Evolutionary conservation across 1,139 yeast genomes (phyloP), one percentile per base, ranked within the genome.

Genomic region (Suhomyces wounanorum): DNA sequence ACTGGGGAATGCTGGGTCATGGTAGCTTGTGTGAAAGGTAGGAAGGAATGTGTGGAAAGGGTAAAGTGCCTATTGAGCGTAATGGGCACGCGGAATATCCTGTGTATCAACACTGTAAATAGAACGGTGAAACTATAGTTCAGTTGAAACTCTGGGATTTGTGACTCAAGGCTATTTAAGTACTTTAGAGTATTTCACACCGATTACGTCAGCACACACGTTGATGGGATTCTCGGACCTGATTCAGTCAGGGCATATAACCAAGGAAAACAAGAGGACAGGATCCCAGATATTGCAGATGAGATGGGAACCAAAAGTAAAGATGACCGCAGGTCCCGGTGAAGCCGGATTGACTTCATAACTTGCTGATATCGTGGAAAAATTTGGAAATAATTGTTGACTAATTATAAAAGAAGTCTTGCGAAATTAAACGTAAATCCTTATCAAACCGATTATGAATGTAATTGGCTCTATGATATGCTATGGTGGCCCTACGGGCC

Each of bases 351-450:
- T 21, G 23, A 21, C 23, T 4, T 21, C 23, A 21, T 4, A 21
- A 21, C n/a, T 21, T 21, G 23, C 23, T 6, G 23, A 21, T 21
- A 21, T n/a, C n/a, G n/a, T n/a, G n/a, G n/a, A n/a, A n/a, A n/a
- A n/a, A n/a, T n/a, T n/a, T n/a, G n/a, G n/a, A n/a, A n/a, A n/a
- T n/a, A n/a, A n/a, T 4, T 14, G 9, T n/a, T 11, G n/a, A 2
- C 40, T 43, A 43, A 14, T 4, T 31, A 41, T 59, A 59, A 43
- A 59, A 59, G 16, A 55, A 50, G 40, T 59, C 63, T 40, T 54
- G 56, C 17, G 53, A 51, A 38, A 59, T 51, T 33, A 55, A 45
- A 10, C 53, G 47, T 25, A 55, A 33, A 21, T 59, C 59, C 36
- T 49, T 45, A 8, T 50, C 53, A 30, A 51, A 51, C 49, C 52